Conservation (phyloP, 2,329 filamentous ascomycete genomes). For the Pseudogymnoascus sp. region DNA sequence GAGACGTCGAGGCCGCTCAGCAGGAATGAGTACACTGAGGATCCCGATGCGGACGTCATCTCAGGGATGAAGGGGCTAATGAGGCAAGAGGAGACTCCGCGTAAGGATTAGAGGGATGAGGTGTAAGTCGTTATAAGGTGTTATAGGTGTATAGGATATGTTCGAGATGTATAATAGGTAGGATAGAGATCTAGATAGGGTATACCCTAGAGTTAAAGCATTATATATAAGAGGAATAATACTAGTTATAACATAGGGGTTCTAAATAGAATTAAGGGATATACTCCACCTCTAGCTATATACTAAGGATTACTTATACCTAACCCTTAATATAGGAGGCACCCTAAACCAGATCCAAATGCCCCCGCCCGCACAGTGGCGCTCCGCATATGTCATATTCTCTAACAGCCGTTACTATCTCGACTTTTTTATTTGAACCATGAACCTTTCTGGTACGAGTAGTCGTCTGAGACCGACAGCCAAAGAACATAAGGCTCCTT, state of each 20-base stretch:
- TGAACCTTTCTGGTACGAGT: slow-evolving; percentile 37
- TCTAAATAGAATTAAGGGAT: too few species aligned
- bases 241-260: too few species aligned
- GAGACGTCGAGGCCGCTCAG: slow-evolving; percentile 13
- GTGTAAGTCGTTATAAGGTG: neutral
- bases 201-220: slow-evolving; percentile 7
- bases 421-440: slow-evolving; percentile 19
- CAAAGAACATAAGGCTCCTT: slow-evolving; percentile 40
- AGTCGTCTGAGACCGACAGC: slow-evolving; percentile 36
- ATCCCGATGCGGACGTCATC: slow-evolving; percentile 48
- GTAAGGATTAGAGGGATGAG: neutral
- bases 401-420: slow-evolving; percentile 28
- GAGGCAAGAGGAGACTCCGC: neutral
- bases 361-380: too few species aligned
- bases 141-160: neutral
- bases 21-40: slow-evolving; percentile 29
- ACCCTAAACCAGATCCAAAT: too few species aligned
- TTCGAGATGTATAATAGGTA: neutral
- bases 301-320: too few species aligned
- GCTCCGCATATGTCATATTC: too few species aligned
- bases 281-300: too few species aligned
- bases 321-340: too few species aligned
- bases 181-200: neutral
- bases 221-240: neutral
- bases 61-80: slow-evolving; percentile 44